Base-by-base conservation (phyloP, 2,329 filamentous ascomycete genomes). In the Microdochium paspali region DNA sequence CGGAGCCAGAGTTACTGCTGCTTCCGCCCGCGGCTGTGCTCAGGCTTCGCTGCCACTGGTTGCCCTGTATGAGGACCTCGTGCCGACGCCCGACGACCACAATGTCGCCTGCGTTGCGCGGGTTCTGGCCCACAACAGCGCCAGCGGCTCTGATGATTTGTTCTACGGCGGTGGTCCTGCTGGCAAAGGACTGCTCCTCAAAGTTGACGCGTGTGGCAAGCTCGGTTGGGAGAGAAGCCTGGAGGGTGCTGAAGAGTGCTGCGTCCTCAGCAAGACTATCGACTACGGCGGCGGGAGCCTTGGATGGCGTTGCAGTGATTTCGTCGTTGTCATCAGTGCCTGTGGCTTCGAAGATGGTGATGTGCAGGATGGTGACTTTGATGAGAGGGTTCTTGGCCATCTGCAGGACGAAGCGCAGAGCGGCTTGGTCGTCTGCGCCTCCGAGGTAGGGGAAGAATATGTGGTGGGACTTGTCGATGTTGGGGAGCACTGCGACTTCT, bases 371-470 rank as follows among this genome's bases (percentile, higher is more conserved):
- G 0, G 87, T 91, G 0, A 83, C 87, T 0, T 87, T 90, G 24
- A 95, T 80, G 40, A 86, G 79, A 3, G 80, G 76, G 57, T 90
- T 93, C 61, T 84, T 82, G 1, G 84, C 87, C 1, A 98, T 75
- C 59, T 96, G 91, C 3, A 97, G 73, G 3, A 91, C 85, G 23
- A 97, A 79, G 1, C 83, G 75, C 1, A 97, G 73, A 0, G 90
- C 90, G 4, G 84, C 79, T 7, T 81, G 78, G 58, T 96, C 91
- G 59, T 98, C 93, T 1, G 73, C 69, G 9, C 87, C 87, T 18
- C 91, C 90, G 50, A 95, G 83, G 66, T 89, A 97, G 0, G 90
- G 85, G 47, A 95, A 73, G 61, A 95, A 90, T 54, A 97, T 76
- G 61, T 91, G 89, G 60, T 95, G 89, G 30, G 80, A 82, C 51